Percentiles rank a stretch among this genome's conserved stretches.
Evolutionary conservation across 345 rosid species (phyloP).

Genomic region (Leavenworthia alabamica): DNA sequence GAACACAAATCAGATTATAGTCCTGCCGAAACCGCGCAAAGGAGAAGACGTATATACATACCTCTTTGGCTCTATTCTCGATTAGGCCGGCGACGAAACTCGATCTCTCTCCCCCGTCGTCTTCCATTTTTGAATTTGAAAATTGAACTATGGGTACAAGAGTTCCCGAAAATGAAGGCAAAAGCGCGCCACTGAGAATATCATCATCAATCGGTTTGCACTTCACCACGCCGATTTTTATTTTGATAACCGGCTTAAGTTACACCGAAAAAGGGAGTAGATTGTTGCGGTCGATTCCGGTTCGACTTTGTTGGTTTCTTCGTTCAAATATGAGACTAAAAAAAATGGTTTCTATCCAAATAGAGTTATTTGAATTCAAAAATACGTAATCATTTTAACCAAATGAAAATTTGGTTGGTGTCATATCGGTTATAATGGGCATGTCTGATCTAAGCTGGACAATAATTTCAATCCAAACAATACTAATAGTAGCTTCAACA

Average conservation of each 20-base stretch:
- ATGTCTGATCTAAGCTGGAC: too few relatives aligned
- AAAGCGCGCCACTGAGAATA: slow-evolving; percentile 28
- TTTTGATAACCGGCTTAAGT: background rate
- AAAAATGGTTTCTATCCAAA: too few relatives aligned
- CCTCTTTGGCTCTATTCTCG: slow-evolving; percentile 98
- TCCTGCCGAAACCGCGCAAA: background rate
- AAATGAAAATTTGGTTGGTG: too few relatives aligned
- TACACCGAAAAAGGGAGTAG: background rate
- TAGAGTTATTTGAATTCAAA: too few relatives aligned
- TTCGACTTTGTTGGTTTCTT: background rate
- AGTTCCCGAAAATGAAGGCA: slow-evolving; percentile 7
- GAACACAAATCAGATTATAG: background rate
- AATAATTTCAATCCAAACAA: background rate
- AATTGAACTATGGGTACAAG: background rate
- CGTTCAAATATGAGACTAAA: too few relatives aligned
- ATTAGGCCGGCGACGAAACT: slow-evolving; percentile 76
- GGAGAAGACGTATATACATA: slow-evolving; percentile 15
- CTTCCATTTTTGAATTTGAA: slow-evolving; percentile 47
- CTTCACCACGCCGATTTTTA: background rate
- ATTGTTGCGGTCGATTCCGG: background rate
- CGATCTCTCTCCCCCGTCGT: slow-evolving; percentile 75
- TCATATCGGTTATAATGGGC: too few relatives aligned
- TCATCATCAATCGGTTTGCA: background rate
- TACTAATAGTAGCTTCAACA: background rate
- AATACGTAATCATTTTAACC: too few relatives aligned